Base-by-base conservation (phyloP, 106 monocot genomes). In the Phalaenopsis equestris region DNA sequence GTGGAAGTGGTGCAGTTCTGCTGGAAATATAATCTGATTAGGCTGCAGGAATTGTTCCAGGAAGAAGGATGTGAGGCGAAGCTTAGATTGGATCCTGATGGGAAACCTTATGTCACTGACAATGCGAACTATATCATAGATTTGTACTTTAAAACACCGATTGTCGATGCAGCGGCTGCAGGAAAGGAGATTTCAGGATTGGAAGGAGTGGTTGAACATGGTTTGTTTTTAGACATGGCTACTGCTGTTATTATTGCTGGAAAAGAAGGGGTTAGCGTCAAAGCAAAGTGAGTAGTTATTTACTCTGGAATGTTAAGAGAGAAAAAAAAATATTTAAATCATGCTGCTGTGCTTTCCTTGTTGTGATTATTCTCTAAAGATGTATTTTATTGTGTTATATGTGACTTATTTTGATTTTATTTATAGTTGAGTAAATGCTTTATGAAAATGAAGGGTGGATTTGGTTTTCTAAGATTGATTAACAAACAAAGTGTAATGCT, bases 1-100 rank as follows among this genome's bases (percentile, higher is more conserved):
- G 99, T 99, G 41, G 99, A 95, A 80, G 99, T 99, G 10, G 99
- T 99, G 67, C 93, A 99, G 78, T 95, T 99, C 82, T 95, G 99
- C 79, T 99, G 95, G 99, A 93, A 95, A 75, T 90, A 94, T 79
- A 99, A 99, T 72, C 82, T 86, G 65, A 83, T 67, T 2, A 91
- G 94, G 82, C 74, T 98, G 87, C 94, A 92, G 81, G 98, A 93
- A 37, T 38, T 99, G 52, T 94, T 99, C 84, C 88, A 86, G 75
- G 93, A 95, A 37, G 85, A 91, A 80, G 98, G 92, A 24, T 89
- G 89, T 67, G 99, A 99, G 16, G 99, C 95, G 3, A 95, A 93
- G 81, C 91, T 99, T 2, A 91, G 99, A 75, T 56, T 99, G 70
- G 94, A 89, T 41, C 86, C 78, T 10, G 88, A 89, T 81, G 94